A percentile compares a stretch with the other conserved stretches of the same genome.
phyloP scores from a whole-genome alignment of 768 basidiomycete species.

The Termitomyces sp. region DNA sequence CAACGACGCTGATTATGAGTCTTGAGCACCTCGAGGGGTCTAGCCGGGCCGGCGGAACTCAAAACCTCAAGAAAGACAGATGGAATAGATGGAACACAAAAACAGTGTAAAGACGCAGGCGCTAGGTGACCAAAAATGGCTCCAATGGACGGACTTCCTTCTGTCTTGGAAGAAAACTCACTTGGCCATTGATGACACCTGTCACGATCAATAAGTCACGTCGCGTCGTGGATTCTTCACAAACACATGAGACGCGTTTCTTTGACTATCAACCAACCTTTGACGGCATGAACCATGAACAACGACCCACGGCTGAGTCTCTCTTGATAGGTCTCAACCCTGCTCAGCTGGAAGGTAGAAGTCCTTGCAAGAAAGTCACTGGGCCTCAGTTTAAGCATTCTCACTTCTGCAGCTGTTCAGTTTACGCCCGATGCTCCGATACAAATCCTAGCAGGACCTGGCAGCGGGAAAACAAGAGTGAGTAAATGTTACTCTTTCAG shows the following conservation, averaged over 20 bases:
- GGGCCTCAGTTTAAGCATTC: neutral
- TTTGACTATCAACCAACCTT: neutral
- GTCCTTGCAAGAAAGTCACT: constrained; percentile 13
- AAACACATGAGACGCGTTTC: neutral
- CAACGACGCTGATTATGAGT: neutral
- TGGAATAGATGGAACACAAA: neutral
- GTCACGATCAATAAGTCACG: neutral
- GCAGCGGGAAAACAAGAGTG: constrained; percentile 67
- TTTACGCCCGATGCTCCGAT: constrained; percentile 58
- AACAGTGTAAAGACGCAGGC: neutral
- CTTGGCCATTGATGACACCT: neutral
- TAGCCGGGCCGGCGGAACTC: neutral
- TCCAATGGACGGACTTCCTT: neutral
- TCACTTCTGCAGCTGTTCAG: constrained; percentile 47
- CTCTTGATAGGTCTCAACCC: constrained; percentile 7
- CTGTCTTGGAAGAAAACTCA: neutral
- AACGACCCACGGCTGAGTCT: constrained; percentile 45
- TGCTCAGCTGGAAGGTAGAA: constrained; percentile 13
- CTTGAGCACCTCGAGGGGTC: neutral
- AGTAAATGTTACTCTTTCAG: too few relatives aligned
- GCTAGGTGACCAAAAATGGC: neutral
- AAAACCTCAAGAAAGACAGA: neutral
- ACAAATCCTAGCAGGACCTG: constrained; percentile 81
- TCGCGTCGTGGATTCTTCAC: neutral
- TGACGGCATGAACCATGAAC: neutral